Evolutionary conservation across 164 flowering plant genomes (phyloP).

Genomic region (Hamamelis virginiana): DNA sequence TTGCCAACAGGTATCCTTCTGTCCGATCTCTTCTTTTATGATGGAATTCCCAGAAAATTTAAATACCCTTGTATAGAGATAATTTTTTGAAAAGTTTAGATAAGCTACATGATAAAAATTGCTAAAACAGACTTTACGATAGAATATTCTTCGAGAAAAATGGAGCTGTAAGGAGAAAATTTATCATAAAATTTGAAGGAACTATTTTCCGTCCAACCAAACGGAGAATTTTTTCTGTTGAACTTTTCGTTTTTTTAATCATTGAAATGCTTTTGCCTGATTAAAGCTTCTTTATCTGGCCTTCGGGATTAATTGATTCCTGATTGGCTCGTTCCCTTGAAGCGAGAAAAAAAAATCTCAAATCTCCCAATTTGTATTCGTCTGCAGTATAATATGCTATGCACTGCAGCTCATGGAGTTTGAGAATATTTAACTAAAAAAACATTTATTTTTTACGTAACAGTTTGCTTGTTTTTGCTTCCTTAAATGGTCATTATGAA

Average conservation of each 20-base stretch:
- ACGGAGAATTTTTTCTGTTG: too few species aligned
- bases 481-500: neutral
- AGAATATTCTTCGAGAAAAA: too few species aligned
- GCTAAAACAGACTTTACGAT: too few species aligned
- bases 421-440: neutral
- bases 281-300: conserved; percentile 50
- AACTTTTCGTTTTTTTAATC: neutral
- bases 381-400: neutral
- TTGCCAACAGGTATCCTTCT: conserved; percentile 61
- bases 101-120: too few species aligned
- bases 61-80: too few species aligned
- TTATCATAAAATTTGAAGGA: too few species aligned
- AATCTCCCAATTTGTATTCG: neutral
- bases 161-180: too few species aligned
- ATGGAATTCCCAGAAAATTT: too few species aligned
- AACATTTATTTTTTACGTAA: neutral
- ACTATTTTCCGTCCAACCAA: too few species aligned
- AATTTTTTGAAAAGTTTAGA: too few species aligned
- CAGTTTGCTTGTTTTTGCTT: neutral
- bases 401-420: conserved; percentile 3
- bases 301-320: conserved; percentile 24
- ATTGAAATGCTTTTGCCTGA: neutral
- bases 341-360: conserved; percentile 9
- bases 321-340: conserved; percentile 28
- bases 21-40: neutral